Percentiles rank a stretch among this genome's conserved stretches.
These are phyloP conservation scores for Niveomyces coronatus DNA, from an alignment of 2,329 filamentous ascomycete genomes.

Conservation along the genomic window DNA sequence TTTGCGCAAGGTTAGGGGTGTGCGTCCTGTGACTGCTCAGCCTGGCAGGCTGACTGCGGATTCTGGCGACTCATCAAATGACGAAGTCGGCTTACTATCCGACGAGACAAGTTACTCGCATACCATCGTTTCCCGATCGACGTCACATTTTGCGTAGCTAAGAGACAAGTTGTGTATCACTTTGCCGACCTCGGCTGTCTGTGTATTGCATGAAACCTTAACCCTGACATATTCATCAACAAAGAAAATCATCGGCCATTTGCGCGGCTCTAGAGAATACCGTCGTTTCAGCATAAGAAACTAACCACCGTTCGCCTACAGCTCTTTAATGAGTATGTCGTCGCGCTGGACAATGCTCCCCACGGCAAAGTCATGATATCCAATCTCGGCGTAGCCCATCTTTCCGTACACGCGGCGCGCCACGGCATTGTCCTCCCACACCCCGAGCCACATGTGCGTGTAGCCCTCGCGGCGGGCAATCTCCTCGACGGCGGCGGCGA, in stretches of 20 bases:
- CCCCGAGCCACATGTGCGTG: conserved; percentile 33
- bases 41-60: no score
- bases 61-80: no score
- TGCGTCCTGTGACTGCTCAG: no score
- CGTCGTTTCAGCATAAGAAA: not conserved
- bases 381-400: conserved; percentile 29
- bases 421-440: conserved; percentile 35
- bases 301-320: conserved; percentile 8
- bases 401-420: conserved; percentile 30
- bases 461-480: conserved; percentile 27
- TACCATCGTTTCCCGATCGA: no score
- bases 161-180: no score
- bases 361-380: conserved; percentile 31
- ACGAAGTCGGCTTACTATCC: no score
- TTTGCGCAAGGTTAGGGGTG: no score
- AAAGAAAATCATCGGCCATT: not conserved
- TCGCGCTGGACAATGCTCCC: conserved; percentile 33
- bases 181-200: no score
- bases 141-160: no score
- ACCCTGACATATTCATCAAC: not conserved
- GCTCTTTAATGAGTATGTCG: conserved; percentile 28
- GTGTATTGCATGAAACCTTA: no score
- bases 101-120: no score
- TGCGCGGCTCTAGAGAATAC: no score
- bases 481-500: conserved; percentile 20